phyloP scores from a whole-genome alignment of 306 rosid species.

The Canavalia ensiformis region DNA sequence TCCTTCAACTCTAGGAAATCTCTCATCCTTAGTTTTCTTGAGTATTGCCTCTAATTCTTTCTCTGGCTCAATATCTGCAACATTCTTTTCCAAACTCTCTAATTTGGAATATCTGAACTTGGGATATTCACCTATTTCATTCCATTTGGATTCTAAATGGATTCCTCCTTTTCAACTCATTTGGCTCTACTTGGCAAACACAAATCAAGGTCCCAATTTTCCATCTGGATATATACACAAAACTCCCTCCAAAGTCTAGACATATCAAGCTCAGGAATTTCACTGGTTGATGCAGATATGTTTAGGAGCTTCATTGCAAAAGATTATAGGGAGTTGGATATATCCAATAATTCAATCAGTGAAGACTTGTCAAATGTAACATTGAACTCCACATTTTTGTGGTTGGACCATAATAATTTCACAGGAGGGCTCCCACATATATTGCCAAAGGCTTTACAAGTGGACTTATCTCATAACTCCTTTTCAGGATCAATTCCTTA shows the following conservation, averaged over 20 bases:
- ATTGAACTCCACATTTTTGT: neutral
- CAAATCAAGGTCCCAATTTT: constrained; percentile 3
- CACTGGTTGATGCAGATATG: neutral
- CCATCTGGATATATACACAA: constrained; percentile 41
- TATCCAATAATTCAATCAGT: constrained; percentile 25
- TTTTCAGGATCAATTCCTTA: constrained; percentile 23
- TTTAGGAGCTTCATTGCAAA: neutral
- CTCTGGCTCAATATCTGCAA: neutral
- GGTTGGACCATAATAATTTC: neutral
- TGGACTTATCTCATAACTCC: constrained; percentile 7
- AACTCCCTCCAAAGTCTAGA: neutral
- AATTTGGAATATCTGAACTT: neutral
- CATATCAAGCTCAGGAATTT: constrained; percentile 12
- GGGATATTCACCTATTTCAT: neutral
- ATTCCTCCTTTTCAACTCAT: neutral
- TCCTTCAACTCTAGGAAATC: constrained; percentile 20
- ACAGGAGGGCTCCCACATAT: constrained; percentile 20
- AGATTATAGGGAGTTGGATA: neutral
- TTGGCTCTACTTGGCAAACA: neutral
- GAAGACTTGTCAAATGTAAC: neutral
- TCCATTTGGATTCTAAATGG: neutral
- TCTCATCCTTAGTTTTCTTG: neutral
- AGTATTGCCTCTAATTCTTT: neutral
- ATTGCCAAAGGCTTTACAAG: accelerated
- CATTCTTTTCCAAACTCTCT: neutral